Evolutionary conservation across 768 basidiomycete species (phyloP), one percentile per base, ranked within the genome.

Genomic region (Cantharellus cinnabarinus): DNA sequence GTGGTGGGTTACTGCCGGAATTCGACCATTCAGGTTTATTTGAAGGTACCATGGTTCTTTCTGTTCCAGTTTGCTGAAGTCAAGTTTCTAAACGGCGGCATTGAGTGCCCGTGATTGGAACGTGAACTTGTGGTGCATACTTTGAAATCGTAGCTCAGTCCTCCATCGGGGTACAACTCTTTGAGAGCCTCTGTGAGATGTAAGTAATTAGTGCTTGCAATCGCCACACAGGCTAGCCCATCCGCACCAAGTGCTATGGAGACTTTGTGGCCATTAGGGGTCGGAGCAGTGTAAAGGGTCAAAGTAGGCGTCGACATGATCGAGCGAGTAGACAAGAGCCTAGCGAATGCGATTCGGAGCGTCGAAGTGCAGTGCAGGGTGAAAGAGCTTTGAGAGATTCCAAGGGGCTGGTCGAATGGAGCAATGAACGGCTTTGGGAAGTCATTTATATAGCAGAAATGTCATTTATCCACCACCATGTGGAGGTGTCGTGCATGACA

Each of bases 1-100:
- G 58, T 74, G 76, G 67, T 88, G 83, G 41, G 79, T 71, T 41
- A 88, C 69, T 37, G 76, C 75, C 3, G 85, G 84, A 58, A 88
- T 86, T 54, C 83, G 72, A 0, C 75, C 74, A 41, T 83, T 85
- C 4, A 1, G 20, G 20, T 29, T 29, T 29, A 29, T 29, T 29
- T 29, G 20, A 29, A 29, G 20, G 20, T 29, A 29, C 20, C 20
- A 29, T 29, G 20, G 20, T 29, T 29, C 20, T 29, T 29, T 29
- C 20, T 29, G 20, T 29, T 29, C 20, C 20, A 29, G 1, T 29
- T 29, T 29, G 20, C 20, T 29, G 20, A 29, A 29, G 20, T 29
- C 20, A 0, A 29, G 20, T 29, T 29, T 63, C 84, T 81, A 42
- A 29, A 29, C n/a, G n/a, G n/a, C n/a, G n/a, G n/a, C n/a, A n/a